Evolutionary conservation across 2,329 filamentous ascomycete species (phyloP), one percentile per base, ranked within the genome.

Genomic region (Epichloe gansuensis): DNA sequence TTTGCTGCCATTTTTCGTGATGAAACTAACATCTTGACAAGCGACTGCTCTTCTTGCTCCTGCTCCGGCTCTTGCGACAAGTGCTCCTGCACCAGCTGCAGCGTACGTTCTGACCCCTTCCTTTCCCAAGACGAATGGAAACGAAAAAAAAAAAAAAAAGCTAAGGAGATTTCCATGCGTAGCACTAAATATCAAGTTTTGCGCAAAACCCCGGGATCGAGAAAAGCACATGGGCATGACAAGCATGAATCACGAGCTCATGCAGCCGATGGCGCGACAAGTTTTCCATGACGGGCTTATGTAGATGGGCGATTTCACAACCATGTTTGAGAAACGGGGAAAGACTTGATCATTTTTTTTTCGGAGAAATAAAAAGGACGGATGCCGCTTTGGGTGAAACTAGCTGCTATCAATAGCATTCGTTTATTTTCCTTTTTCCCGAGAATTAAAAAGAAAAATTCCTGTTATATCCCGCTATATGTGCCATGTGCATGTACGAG

Each of bases 51-150:
- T 35, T 46, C 45, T 25, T 61, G 59, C 58, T 54, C 52, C 39
- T 61, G 60, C 58, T 39, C 60, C 53, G 56, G 57, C 56, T 44
- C 48, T 52, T 61, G 60, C 55, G 39, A 57, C 50, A 34, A 48
- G 45, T 61, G 60, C 56, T 56, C 58, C 38, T 62, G 60, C 60
- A 45, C 39, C 46, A 56, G 48, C 54, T 62, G 60, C 60, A 53
- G 57, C 51, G 57, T 60, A 51, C 43, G 58, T 56, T 21, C 13
- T 21, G 5, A 12, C n/a, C 25, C 38, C 8, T 21, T 13, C 21
- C 5, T 39, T 38, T 39, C 13, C 2, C 15, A 46, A 23, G 11
- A 34, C 15, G 4, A 31, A 31, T 1, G n/a, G n/a, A n/a, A n/a
- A n/a, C n/a, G n/a, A n/a, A 0, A 31, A 31, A 7, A 9, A 9